phyloP scores from a whole-genome alignment of 768 basidiomycete genomes.

The Leccinum uliginosum region DNA sequence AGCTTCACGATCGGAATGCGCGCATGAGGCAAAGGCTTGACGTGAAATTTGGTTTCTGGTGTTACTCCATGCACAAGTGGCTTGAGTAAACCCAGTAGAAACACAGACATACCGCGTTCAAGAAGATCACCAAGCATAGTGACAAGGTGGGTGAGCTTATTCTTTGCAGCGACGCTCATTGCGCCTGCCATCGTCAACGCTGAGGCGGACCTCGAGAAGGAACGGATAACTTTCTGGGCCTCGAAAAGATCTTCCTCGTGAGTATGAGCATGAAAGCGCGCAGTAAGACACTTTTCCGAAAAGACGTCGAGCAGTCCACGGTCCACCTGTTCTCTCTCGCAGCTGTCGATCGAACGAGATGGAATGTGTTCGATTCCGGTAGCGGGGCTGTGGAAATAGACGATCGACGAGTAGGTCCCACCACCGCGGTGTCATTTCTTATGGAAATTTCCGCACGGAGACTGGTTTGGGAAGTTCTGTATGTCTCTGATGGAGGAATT shows the following conservation, averaged over 20 bases:
- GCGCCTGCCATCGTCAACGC: conserved; percentile 56
- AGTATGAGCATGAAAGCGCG: conserved; percentile 59
- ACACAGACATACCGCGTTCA: conserved; percentile 71
- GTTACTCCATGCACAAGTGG: conserved; percentile 8
- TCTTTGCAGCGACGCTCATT: conserved; percentile 51
- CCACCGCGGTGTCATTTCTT: conserved; percentile 19
- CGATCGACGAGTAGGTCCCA: conserved; percentile 49
- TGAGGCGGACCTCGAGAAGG: conserved; percentile 54
- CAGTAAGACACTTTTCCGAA: conserved; percentile 66
- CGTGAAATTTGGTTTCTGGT: conserved; percentile 89
- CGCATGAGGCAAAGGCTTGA: conserved; percentile 94
- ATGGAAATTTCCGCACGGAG: conserved; percentile 13
- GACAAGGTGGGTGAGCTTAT: conserved; percentile 72
- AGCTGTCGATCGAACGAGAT: conserved; percentile 64
- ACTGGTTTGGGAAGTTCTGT: conserved; percentile 16
- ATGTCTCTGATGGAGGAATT: neutral
- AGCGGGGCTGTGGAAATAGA: conserved; percentile 54
- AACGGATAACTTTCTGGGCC: conserved; percentile 40
- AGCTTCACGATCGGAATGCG: conserved; percentile 99
- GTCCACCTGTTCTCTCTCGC: conserved; percentile 70
- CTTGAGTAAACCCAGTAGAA: neutral
- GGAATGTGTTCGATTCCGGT: conserved; percentile 46
- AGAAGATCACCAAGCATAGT: conserved; percentile 90
- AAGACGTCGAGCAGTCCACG: conserved; percentile 76
- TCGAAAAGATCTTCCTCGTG: conserved; percentile 65